Evolutionary conservation across 192 early-diverging fungal species (phyloP).

Genomic region (Coemansia sp.): DNA sequence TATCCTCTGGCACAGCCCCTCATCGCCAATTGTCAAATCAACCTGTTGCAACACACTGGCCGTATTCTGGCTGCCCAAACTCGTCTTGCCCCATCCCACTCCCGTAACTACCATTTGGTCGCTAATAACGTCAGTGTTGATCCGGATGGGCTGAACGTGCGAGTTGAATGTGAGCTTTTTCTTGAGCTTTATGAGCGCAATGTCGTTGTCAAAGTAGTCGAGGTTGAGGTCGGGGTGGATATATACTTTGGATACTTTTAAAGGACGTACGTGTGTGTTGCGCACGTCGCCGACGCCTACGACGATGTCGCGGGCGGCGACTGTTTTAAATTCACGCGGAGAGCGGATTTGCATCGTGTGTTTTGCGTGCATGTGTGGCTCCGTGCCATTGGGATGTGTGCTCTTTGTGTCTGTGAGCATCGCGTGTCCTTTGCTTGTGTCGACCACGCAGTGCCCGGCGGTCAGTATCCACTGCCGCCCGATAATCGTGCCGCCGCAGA

Average conservation of each 20-base stretch:
- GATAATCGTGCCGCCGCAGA: conserved; percentile 52
- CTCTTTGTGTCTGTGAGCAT: conserved; percentile 5
- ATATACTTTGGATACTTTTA: conserved; percentile 34
- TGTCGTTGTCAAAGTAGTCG: conserved; percentile 54
- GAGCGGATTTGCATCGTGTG: not conserved
- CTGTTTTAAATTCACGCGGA: not conserved
- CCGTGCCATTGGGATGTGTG: not conserved
- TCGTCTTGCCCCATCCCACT: conserved; percentile 53
- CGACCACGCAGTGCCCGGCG: conserved; percentile 54
- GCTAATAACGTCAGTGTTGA: conserved; percentile 21
- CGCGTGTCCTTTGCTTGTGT: conserved; percentile 18
- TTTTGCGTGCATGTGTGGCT: not conserved
- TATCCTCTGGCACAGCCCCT: conserved; percentile 25
- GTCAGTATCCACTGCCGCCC: conserved; percentile 49
- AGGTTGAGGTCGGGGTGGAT: conserved; percentile 41
- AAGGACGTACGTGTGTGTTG: not conserved
- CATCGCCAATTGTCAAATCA: conserved; percentile 30
- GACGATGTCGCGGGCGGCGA: conserved; percentile 25
- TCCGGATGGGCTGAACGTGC: conserved; percentile 42
- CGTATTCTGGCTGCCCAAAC: conserved; percentile 19
- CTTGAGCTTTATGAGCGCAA: conserved; percentile 52
- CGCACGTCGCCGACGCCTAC: conserved; percentile 40
- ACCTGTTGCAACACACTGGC: conserved; percentile 30
- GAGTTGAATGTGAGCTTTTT: conserved; percentile 27
- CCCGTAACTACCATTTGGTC: conserved; percentile 43